Evolutionary conservation across 148 eudicot genomes (phyloP), one percentile per base, ranked within the genome.

Genomic region (Amaranthus hypochondriacus): DNA sequence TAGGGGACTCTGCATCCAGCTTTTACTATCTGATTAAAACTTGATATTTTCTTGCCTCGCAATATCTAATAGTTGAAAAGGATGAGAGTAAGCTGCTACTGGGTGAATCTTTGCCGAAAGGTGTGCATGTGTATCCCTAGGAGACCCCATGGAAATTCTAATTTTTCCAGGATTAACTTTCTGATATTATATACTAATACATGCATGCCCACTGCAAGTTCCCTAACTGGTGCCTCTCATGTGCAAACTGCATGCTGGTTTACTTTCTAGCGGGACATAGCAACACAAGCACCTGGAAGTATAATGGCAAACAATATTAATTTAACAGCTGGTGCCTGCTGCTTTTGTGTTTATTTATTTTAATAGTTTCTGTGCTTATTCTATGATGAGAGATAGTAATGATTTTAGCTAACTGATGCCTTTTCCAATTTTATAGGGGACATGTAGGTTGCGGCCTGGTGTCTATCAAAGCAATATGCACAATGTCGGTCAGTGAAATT

Each of bases 101-200:
- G 70, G 70, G 12, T 79, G 70, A 75, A 71, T 80, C 76, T 71
- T 80, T 80, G 82, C 83, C 79, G 83, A 80, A 80, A 80, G 79
- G 55, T 75, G 76, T 79, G 77, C 77, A 48, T 79, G 75, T 47
- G 68, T 74, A 70, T 79, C 71, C 78, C 82, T 57, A 79, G 66
- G 71, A 64, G 61, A 70, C 75, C 78, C 48, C 77, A 61, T 74
- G 62, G 58, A 62, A 5, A 46, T 68, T 68, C 55, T 70, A 63
- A 52, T 75, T 68, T 70, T 56, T 52, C 43, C 61, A 55, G 74
- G 77, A 55, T 71, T 73, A 55, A 69, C 73, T 58, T 64, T 74
- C 77, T 44, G 56, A 46, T 73, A 53, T 70, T 46, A 68, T 70
- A 68, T 48, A 73, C 39, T 75, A 39, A 63, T 79, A 7, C 50